These are phyloP conservation scores for Lophiotrema nucula DNA, from an alignment of 495 filamentous ascomycete genomes.

Conservation along the genomic window DNA sequence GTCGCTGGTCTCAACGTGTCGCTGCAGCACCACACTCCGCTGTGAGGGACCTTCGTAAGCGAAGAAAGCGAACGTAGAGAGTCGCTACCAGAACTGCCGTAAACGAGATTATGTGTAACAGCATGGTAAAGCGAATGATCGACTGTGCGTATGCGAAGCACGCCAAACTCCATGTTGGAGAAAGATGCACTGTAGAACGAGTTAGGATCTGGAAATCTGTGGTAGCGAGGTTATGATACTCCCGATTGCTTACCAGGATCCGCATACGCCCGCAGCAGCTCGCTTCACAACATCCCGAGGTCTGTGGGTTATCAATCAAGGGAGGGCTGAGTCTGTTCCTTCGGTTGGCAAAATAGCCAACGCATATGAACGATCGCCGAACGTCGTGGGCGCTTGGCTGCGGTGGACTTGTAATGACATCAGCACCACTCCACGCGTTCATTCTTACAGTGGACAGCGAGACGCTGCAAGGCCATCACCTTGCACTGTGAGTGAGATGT, in stretches of 20 bases:
- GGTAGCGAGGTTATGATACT: slow-evolving; percentile 1
- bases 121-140: too few relatives aligned
- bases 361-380: too few relatives aligned
- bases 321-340: too few relatives aligned
- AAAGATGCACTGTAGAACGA: neutral
- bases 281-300: neutral
- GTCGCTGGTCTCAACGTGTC: too few relatives aligned
- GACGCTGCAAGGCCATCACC: too few relatives aligned
- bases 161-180: neutral
- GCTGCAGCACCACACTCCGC: too few relatives aligned
- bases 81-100: too few relatives aligned
- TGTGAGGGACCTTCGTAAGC: too few relatives aligned
- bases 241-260: slow-evolving; percentile 6
- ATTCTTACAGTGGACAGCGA: neutral
- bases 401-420: neutral
- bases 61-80: too few relatives aligned
- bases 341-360: too few relatives aligned
- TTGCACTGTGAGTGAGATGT: neutral
- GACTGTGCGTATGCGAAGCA: neutral
- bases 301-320: too few relatives aligned
- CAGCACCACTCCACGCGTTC: neutral
- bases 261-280: neutral
- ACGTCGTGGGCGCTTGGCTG: neutral
- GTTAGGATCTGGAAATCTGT: neutral
- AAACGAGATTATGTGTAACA: too few relatives aligned